Evolutionary conservation across 163 green algal species (phyloP).

Genomic region (Prototheca cutis): DNA sequence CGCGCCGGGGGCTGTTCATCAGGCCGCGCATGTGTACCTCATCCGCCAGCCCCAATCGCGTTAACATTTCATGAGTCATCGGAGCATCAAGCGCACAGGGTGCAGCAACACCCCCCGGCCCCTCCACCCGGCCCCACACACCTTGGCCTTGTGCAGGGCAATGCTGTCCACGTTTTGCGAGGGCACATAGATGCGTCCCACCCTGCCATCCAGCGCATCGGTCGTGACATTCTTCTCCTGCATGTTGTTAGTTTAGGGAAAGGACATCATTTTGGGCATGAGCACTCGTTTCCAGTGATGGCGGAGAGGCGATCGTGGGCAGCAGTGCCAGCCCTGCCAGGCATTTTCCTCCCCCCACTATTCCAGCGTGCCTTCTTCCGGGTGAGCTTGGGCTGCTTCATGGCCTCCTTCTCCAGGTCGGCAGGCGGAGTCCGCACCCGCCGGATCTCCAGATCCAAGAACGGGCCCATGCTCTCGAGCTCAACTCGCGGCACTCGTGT

Average conservation of each 20-base stretch:
- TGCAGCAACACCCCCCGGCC: background rate
- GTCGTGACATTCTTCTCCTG: slow-evolving; percentile 86
- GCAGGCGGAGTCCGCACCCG: slow-evolving; percentile 41
- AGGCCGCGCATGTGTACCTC: no score
- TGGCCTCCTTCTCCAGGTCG: slow-evolving; percentile 82
- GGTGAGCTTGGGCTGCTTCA: slow-evolving; percentile 51
- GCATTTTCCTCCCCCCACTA: background rate
- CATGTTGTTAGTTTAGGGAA: background rate
- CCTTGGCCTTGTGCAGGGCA: slow-evolving; percentile 75
- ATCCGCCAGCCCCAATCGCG: no score
- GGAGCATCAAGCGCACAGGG: no score
- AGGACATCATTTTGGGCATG: background rate
- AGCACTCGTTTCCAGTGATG: background rate
- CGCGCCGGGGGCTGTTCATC: no score
- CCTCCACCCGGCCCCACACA: background rate
- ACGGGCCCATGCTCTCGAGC: slow-evolving; percentile 80
- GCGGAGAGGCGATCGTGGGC: no score
- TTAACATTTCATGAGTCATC: no score
- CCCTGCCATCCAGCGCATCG: slow-evolving; percentile 69
- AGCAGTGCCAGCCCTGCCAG: no score
- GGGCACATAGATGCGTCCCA: slow-evolving; percentile 92
- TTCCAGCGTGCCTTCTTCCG: slow-evolving; percentile 72
- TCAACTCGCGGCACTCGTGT: slow-evolving; percentile 59
- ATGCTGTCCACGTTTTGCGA: slow-evolving; percentile 72
- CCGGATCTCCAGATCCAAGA: slow-evolving; percentile 64